Evolutionary conservation across 352 stramenopile species (phyloP), one percentile per base, ranked within the genome.

Genomic region (Phytophthora macrochlamydospora): DNA sequence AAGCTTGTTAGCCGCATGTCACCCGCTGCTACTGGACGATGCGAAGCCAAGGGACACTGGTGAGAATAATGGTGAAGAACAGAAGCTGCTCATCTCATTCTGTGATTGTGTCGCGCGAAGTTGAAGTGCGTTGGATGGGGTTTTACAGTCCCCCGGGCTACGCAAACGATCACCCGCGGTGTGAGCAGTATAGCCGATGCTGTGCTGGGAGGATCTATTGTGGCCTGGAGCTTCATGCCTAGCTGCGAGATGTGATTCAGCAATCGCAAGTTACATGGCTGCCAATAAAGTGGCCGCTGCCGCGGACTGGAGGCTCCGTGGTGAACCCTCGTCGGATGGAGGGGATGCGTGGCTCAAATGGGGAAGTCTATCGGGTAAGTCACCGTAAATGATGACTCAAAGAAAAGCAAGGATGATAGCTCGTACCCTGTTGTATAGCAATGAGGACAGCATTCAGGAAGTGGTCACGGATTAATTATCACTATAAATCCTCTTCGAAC

Each of bases 1-100:
- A 55, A 51, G 37, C 2, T 69, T 76, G 45, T 44, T 78, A 31
- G 37, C 55, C 44, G 30, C 42, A 5, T 73, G 65, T 14, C 53
- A 65, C 7, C 59, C 40, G 18, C 33, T 78, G 33, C 43, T 81
- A 30, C 69, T 78, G 3, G 62, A 71, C 8, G 68, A 67, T 35
- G 7, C 49, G 6, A 55, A 62, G 11, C 54, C 67, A 4, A 57
- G 57, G 11, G 42, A 46, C 32, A 55, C 59, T 37, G 12, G 29
- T 48, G 31, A 18, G 35, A 38, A 14, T n/a, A 58, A 67, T 11
- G 56, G 67, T 52, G 60, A 62, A 9, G 49, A 54, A 29, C 55
- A 55, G 14, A 54, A 73, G 43, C 50, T 73, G 3, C 49, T 43
- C 9, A 44, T 48, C 7, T 49, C 54, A 2, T 69, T 69, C 29